phyloP scores from a whole-genome alignment of 139 green algal genomes.

The Chlorella sp. region DNA sequence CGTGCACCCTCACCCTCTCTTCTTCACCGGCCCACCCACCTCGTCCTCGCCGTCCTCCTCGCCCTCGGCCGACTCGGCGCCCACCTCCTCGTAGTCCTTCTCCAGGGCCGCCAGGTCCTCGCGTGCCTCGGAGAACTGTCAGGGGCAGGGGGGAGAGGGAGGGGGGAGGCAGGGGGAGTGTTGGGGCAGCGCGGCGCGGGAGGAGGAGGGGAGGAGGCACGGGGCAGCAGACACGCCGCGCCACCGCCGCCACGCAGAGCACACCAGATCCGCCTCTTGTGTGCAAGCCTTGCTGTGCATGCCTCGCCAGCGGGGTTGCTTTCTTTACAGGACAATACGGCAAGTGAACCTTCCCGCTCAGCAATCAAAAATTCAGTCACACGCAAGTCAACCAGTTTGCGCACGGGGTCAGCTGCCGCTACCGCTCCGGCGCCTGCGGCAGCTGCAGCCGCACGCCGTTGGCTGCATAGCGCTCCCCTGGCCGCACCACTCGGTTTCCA shows the following conservation, averaged over 20 bases:
- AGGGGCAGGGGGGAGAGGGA: not conserved
- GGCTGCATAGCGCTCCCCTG: conserved; percentile 24
- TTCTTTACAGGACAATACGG: too few relatives aligned
- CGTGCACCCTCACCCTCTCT: too few relatives aligned
- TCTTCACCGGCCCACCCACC: not conserved
- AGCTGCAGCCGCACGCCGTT: conserved; percentile 46
- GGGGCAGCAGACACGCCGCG: not conserved
- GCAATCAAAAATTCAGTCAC: too few relatives aligned
- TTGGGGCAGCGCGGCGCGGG: not conserved
- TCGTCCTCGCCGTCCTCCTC: conserved; percentile 47
- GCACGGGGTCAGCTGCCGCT: too few relatives aligned
- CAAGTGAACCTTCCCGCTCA: too few relatives aligned
- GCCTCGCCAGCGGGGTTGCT: too few relatives aligned
- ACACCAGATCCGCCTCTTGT: not conserved
- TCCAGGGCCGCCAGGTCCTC: conserved; percentile 98
- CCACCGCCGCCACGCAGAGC: too few relatives aligned
- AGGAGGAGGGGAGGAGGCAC: not conserved
- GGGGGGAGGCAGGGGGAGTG: not conserved
- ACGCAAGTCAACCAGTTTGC: too few relatives aligned
- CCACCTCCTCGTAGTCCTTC: conserved; percentile 98
- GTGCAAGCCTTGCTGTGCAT: too few relatives aligned
- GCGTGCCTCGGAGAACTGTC: conserved; percentile 71
- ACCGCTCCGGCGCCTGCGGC: not conserved
- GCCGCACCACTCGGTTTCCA: conserved; percentile 40
- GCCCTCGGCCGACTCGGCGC: conserved; percentile 85